Base-by-base conservation (phyloP, 2,329 filamentous ascomycete genomes). In the Fusarium sp. region DNA sequence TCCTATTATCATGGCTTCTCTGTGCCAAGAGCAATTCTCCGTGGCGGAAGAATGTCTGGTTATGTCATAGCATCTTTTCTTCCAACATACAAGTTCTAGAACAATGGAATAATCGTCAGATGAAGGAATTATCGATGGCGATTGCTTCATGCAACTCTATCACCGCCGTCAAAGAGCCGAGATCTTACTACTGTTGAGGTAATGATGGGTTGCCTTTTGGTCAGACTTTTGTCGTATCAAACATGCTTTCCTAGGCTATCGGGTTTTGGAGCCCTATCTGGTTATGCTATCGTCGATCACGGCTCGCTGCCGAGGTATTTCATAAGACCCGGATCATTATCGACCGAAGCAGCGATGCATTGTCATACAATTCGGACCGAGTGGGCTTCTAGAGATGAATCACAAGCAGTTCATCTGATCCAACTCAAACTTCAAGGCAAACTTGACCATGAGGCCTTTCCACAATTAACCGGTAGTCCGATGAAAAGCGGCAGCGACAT, bases 161-260 rank as follows among this genome's bases (percentile, higher is more conserved):
- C 17, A 30, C 1, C 58, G 43, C 60, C 60, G 58, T 25, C 2
- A 4, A 63, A 40, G 50, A 39, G 43, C 60, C 60, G 60, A 63
- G 8, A 17, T 11, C 7, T 35, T 19, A 23, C 15, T 40, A 2
- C 7, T 6, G 4, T 25, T 17, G 4, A n/a, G n/a, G 20, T 15
- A 25, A 6, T 22, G 25, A 30, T 27, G n/a, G 25, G 25, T 25
- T 25, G 25, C 25, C 33, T 35, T 7, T 44, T 53, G 43, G 47
- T 43, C 37, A 53, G n/a, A 13, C 14, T 11, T 27, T 23, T 37
- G 11, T 22, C 43, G 3, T 7, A 56, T 44, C 25, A 10, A 25
- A 25, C 10, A 17, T 4, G 19, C 4, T 33, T 32, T 4, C 8
- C 7, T 17, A 35, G 7, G 15, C 17, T 8, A n/a, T n/a, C 33